Conservation (phyloP, 805 yeast species). For the Wickerhamomyces mucosus region DNA sequence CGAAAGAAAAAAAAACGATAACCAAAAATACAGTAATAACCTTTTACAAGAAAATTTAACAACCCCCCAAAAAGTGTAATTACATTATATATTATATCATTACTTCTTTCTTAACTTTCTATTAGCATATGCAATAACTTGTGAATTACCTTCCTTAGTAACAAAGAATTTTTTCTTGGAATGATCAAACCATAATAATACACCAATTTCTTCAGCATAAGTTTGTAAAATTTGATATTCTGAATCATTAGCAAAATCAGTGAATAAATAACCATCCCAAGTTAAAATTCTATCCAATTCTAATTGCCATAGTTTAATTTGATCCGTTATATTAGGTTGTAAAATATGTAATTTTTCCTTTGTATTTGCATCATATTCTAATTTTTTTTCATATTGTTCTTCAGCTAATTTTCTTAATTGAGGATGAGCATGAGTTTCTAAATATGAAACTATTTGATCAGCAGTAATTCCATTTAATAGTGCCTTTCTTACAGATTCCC, state of each 20-base stretch:
- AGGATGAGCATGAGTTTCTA: conserved; percentile 89
- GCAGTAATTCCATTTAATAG: conserved; percentile 85
- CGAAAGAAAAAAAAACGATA: too few species aligned
- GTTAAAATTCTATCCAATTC: conserved; percentile 89
- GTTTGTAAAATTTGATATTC: conserved; percentile 66
- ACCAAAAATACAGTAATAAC: too few species aligned
- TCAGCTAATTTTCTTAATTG: conserved; percentile 76
- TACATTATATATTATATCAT: too few species aligned
- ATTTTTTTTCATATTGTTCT: conserved; percentile 53
- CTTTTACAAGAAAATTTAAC: too few species aligned
- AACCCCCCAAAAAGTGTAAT: too few species aligned
- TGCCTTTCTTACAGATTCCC: conserved; percentile 86
- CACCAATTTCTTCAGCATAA: conserved; percentile 89
- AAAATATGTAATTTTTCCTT: conserved; percentile 51
- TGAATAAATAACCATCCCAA: conserved; percentile 78
- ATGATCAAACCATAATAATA: conserved; percentile 78
- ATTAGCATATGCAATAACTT: conserved; percentile 85
- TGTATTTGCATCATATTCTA: conserved; percentile 43
- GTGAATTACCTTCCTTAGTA: conserved; percentile 76
- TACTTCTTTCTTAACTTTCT: conserved; percentile 34
- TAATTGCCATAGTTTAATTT: conserved; percentile 90
- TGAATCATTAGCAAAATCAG: conserved; percentile 68
- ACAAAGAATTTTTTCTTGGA: conserved; percentile 70
- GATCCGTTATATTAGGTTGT: conserved; percentile 97
- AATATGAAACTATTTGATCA: conserved; percentile 83